These are phyloP conservation scores for Geranomyces michiganensis DNA, from an alignment of 192 early-diverging fungal species.

Conservation along the genomic window DNA sequence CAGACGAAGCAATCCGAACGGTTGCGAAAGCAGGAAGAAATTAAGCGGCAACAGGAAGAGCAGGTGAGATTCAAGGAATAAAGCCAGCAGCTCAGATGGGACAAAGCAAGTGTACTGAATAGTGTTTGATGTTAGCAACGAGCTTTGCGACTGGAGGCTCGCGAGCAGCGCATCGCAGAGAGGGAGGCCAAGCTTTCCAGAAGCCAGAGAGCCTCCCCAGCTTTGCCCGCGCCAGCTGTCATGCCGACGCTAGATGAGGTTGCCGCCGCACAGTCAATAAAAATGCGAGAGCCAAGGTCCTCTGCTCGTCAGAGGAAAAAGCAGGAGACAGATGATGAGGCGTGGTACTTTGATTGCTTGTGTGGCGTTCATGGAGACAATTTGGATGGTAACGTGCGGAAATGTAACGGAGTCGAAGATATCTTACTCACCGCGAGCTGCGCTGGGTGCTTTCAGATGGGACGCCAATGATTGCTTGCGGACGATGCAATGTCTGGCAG, in stretches of 20 bases:
- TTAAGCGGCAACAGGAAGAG: constrained; percentile 27
- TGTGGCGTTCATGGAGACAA: constrained; percentile 54
- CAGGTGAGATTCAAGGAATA: constrained; percentile 8
- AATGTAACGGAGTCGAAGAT: too few species aligned
- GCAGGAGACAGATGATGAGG: constrained; percentile 23
- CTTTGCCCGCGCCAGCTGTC: not conserved
- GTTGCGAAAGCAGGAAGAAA: constrained; percentile 34
- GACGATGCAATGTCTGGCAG: constrained; percentile 68
- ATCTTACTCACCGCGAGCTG: not conserved
- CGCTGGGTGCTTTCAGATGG: constrained; percentile 53
- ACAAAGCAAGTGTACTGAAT: too few species aligned
- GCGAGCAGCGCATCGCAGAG: constrained; percentile 32
- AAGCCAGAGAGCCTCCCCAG: not conserved
- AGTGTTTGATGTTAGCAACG: constrained; percentile 25
- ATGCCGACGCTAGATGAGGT: constrained; percentile 23
- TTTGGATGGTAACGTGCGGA: constrained; percentile 40
- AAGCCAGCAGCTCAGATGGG: too few species aligned
- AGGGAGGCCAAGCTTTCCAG: constrained; percentile 18
- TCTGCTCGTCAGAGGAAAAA: constrained; percentile 10
- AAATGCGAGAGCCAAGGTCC: not conserved
- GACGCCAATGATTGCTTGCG: constrained; percentile 72
- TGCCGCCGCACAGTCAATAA: constrained; percentile 13
- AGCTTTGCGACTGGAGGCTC: constrained; percentile 40
- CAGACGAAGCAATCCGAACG: constrained; percentile 40
- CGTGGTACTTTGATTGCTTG: constrained; percentile 52